phyloP scores from a whole-genome alignment of 306 rosid species.

The Canavalia gladiata region DNA sequence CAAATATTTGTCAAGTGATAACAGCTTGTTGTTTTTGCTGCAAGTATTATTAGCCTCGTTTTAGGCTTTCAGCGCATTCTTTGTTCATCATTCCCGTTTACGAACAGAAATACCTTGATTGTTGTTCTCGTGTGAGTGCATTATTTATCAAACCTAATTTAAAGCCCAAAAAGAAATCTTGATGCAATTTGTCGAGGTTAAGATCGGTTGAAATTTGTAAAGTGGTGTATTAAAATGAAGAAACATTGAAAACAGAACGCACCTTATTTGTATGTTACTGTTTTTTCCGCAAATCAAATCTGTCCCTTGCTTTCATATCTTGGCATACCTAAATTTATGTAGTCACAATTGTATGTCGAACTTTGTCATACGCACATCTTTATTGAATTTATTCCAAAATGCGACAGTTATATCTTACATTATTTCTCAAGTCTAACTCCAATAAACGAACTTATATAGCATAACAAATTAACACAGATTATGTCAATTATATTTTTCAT shows the following conservation, averaged over 20 bases:
- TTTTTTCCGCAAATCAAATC: not conserved
- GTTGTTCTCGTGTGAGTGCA: not conserved
- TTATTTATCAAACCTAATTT: not conserved
- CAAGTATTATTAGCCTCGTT: not conserved
- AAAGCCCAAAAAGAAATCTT: constrained; percentile 1
- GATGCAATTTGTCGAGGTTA: not conserved
- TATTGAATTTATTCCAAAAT: constrained; percentile 42
- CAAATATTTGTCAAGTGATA: constrained; percentile 47
- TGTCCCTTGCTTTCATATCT: not conserved
- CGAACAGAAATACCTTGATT: constrained; percentile 23
- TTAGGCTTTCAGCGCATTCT: not conserved
- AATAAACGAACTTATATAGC: constrained; percentile 15
- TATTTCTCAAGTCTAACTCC: constrained; percentile 35
- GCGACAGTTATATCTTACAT: constrained; percentile 30
- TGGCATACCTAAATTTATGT: not conserved
- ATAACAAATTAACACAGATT: constrained; percentile 14
- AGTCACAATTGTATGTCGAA: not conserved
- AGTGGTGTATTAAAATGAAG: not conserved
- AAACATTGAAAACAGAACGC: not conserved
- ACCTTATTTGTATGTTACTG: not conserved
- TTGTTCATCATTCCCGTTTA: not conserved
- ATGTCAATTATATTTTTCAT: not conserved
- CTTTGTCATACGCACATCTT: not conserved
- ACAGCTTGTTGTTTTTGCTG: constrained; percentile 64
- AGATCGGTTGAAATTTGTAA: not conserved